Conservation (phyloP, 768 basidiomycete species). For the Podaxis sp. region DNA sequence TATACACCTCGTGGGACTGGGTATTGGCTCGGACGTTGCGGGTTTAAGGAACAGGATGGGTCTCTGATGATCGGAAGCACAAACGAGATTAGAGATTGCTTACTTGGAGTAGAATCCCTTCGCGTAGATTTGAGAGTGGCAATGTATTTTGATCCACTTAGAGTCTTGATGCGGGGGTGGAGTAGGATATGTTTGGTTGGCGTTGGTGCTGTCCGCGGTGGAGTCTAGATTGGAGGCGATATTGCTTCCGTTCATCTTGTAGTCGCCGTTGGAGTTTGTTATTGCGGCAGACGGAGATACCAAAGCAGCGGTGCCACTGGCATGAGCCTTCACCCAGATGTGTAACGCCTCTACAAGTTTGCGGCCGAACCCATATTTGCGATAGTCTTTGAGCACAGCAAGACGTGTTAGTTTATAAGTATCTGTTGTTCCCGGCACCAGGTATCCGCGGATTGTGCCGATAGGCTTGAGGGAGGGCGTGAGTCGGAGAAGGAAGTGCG, state of each 20-base stretch:
- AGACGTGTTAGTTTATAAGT: slow-evolving; percentile 78
- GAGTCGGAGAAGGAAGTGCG: slow-evolving; percentile 73
- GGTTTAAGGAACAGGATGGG: background rate
- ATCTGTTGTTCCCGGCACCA: slow-evolving; percentile 29
- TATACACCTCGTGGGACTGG: slow-evolving; percentile 4
- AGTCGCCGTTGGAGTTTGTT: slow-evolving; percentile 17
- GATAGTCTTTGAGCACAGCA: slow-evolving; percentile 65
- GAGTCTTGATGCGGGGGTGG: background rate
- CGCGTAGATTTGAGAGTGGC: slow-evolving; percentile 72
- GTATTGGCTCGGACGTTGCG: background rate
- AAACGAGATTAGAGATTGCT: slow-evolving; percentile 25
- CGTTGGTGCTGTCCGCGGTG: background rate
- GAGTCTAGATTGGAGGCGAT: background rate
- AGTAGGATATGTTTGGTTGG: background rate
- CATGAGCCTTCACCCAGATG: slow-evolving; percentile 53
- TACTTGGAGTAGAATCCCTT: slow-evolving; percentile 79
- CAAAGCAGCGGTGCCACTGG: slow-evolving; percentile 21
- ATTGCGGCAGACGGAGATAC: slow-evolving; percentile 7
- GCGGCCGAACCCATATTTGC: slow-evolving; percentile 62
- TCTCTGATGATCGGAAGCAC: background rate
- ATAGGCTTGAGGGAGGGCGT: slow-evolving; percentile 59
- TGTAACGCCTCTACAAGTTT: slow-evolving; percentile 66
- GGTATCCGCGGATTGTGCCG: slow-evolving; percentile 65
- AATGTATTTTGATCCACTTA: slow-evolving; percentile 38
- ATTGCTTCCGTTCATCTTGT: slow-evolving; percentile 25